phyloP scores from a whole-genome alignment of 2,329 filamentous ascomycete species.

The Cytospora mali region DNA sequence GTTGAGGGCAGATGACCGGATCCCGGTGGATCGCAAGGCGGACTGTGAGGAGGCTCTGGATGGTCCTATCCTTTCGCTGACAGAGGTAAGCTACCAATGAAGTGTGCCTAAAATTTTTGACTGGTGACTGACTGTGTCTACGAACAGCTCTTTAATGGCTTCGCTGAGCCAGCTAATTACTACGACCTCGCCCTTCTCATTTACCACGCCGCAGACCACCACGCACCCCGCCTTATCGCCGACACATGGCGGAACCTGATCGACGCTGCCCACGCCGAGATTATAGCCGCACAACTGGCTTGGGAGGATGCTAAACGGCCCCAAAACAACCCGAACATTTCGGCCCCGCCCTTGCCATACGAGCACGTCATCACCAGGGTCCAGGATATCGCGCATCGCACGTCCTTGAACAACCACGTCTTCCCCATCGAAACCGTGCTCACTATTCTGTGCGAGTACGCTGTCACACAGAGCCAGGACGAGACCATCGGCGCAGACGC shows the following conservation, averaged over 20 bases:
- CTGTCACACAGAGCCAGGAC: constrained; percentile 61
- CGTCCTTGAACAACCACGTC: constrained; percentile 66
- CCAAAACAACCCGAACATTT: constrained; percentile 37
- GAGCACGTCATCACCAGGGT: constrained; percentile 69
- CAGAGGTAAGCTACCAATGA: constrained; percentile 62
- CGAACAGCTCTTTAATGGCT: constrained; percentile 82
- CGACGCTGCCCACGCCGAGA: constrained; percentile 66
- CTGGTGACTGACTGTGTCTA: background rate
- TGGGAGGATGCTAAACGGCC: constrained; percentile 47
- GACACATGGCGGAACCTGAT: constrained; percentile 85
- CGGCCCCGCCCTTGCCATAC: constrained; percentile 61
- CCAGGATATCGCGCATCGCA: constrained; percentile 66
- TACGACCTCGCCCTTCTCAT: constrained; percentile 92
- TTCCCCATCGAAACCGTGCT: constrained; percentile 66
- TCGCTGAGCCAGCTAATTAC: constrained; percentile 84
- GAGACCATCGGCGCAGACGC: constrained; percentile 59
- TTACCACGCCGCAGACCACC: constrained; percentile 88
- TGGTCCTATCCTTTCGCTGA: constrained; percentile 75
- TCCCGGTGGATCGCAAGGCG: constrained; percentile 63
- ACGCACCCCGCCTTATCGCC: constrained; percentile 81
- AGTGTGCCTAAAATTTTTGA: constrained; percentile 10
- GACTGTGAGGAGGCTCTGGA: constrained; percentile 71
- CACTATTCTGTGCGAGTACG: constrained; percentile 65
- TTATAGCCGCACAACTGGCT: constrained; percentile 42
- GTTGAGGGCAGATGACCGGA: constrained; percentile 71